Conservation (phyloP, 2,329 filamentous ascomycete genomes). For the Westerdykella aurantiaca region DNA sequence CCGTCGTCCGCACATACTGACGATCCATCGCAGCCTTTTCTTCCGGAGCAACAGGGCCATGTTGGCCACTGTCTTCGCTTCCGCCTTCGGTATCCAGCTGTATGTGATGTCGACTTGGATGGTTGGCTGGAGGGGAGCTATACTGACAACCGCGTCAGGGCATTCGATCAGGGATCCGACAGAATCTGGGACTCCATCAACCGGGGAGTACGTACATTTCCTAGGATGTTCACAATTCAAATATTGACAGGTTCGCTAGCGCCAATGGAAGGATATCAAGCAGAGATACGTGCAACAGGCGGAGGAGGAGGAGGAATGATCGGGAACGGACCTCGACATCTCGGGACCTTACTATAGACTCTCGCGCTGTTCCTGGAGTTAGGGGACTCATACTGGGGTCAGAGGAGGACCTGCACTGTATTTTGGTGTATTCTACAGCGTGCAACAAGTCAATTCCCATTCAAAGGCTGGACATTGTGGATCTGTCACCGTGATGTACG, state of each 20-base stretch:
- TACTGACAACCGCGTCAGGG: slow-evolving; percentile 49
- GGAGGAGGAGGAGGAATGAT: slow-evolving; percentile 53
- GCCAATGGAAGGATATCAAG: slow-evolving; percentile 99
- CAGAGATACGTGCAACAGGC: slow-evolving; percentile 70
- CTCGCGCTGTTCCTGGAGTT: neutral
- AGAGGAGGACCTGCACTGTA: slow-evolving; percentile 22
- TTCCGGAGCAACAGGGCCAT: slow-evolving; percentile 86
- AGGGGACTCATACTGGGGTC: neutral
- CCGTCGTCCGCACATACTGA: slow-evolving; percentile 18
- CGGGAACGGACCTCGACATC: slow-evolving; percentile 5
- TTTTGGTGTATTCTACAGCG: slow-evolving; percentile 33
- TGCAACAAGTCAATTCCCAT: slow-evolving; percentile 5
- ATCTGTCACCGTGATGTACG: too few relatives aligned
- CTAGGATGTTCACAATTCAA: neutral
- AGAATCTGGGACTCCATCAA: slow-evolving; percentile 87
- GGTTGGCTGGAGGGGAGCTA: slow-evolving; percentile 3
- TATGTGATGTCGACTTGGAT: slow-evolving; percentile 47
- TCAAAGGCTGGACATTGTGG: too few relatives aligned
- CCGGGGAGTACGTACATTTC: slow-evolving; percentile 59
- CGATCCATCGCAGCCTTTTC: slow-evolving; percentile 57
- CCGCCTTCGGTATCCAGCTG: slow-evolving; percentile 91
- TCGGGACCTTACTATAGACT: slow-evolving; percentile 7
- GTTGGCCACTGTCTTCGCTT: slow-evolving; percentile 77
- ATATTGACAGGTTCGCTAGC: slow-evolving; percentile 48
- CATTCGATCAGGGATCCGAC: slow-evolving; percentile 76